Percentiles rank a stretch among this genome's conserved stretches.
Conservation (phyloP, 1,139 yeast genomes). For the Taiozyma sp. region DNA sequence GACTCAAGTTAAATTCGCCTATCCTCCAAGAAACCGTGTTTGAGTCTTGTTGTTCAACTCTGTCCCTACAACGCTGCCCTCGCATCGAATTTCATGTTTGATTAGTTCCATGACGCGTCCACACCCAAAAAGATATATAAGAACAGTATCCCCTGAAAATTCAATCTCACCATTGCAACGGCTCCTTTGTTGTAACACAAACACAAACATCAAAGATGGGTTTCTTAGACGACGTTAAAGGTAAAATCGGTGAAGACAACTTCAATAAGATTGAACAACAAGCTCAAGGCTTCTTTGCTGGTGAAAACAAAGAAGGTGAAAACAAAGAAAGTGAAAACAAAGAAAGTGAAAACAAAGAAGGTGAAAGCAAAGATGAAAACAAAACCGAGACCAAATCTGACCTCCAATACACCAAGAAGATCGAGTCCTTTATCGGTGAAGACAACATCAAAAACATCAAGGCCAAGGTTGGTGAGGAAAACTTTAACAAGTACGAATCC, state of each 20-base stretch:
- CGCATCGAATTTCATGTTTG: background rate
- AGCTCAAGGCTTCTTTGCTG: slow-evolving; percentile 13
- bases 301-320: slow-evolving; percentile 2
- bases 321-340: background rate
- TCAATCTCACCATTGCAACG: too few species aligned
- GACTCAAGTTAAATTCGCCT: too few species aligned
- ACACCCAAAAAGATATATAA: background rate
- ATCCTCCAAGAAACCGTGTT: background rate
- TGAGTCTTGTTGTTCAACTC: background rate
- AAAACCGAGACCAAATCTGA: background rate
- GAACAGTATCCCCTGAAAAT: background rate
- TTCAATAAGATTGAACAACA: slow-evolving; percentile 10
- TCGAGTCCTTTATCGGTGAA: slow-evolving; percentile 18
- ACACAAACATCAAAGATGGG: slow-evolving; percentile 12
- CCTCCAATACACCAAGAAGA: slow-evolving; percentile 17
- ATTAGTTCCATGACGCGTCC: background rate
- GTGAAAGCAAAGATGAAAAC: background rate
- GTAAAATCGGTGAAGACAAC: slow-evolving; percentile 14
- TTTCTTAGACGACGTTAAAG: slow-evolving; percentile 15
- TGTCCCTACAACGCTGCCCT: background rate
- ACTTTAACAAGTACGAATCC: slow-evolving; percentile 18
- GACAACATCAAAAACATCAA: slow-evolving; percentile 16
- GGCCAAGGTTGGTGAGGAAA: slow-evolving; percentile 18
- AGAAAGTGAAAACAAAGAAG: background rate
- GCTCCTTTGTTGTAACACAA: background rate